phyloP scores from a whole-genome alignment of 179 eudicot genomes.

The Patellifolia procumbens region DNA sequence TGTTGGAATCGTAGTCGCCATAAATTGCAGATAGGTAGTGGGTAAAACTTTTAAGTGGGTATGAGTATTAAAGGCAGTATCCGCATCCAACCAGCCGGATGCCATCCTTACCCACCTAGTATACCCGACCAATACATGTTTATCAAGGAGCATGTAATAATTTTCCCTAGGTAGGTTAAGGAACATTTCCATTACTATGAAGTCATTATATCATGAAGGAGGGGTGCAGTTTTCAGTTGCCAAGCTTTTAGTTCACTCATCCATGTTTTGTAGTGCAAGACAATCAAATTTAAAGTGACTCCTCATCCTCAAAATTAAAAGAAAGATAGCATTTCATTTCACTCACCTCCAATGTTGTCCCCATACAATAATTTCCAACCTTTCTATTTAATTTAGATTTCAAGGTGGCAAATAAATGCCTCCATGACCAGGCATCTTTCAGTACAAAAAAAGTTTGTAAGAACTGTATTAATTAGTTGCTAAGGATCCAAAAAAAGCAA shows the following conservation, averaged over 20 bases:
- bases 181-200: background rate
- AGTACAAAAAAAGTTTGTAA: background rate
- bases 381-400: background rate
- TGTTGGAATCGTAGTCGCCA: too few relatives aligned
- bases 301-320: background rate
- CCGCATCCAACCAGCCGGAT: too few relatives aligned
- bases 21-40: too few relatives aligned
- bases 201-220: background rate
- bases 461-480: conserved; percentile 1
- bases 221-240: background rate
- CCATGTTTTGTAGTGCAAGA: conserved; percentile 18
- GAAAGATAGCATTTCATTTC: background rate
- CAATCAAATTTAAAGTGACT: conserved; percentile 19
- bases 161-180: background rate
- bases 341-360: background rate
- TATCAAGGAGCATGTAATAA: background rate
- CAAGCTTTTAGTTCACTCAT: background rate
- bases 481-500: background rate
- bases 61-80: too few relatives aligned
- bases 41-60: too few relatives aligned
- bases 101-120: too few relatives aligned
- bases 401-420: background rate
- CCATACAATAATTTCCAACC: background rate
- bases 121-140: background rate
- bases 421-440: background rate